Evolutionary conservation across 1,139 yeast species (phyloP).

Genomic region (Candida smagusa): DNA sequence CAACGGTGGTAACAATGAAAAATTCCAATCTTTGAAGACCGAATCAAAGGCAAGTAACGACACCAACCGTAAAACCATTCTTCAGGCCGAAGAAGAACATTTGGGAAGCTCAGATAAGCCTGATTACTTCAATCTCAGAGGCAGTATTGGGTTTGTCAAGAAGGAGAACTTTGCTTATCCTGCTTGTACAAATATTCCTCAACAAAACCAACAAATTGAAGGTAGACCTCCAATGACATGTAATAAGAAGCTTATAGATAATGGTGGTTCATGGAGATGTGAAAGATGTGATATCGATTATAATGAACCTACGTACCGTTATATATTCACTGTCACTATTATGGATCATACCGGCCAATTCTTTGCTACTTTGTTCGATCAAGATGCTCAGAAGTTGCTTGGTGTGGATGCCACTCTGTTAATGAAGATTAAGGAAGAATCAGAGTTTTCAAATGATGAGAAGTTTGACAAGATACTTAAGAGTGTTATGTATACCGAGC

Average conservation of each 20-base stretch:
- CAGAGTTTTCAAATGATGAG: constrained; percentile 33
- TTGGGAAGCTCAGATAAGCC: constrained; percentile 71
- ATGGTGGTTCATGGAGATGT: constrained; percentile 76
- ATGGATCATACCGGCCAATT: constrained; percentile 79
- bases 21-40: constrained; percentile 58
- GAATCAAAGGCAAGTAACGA: constrained; percentile 30
- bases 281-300: constrained; percentile 79
- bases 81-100: constrained; percentile 64
- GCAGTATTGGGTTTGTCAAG: constrained; percentile 66
- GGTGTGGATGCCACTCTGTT: constrained; percentile 72
- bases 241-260: constrained; percentile 67
- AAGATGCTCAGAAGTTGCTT: constrained; percentile 67
- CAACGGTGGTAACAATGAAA: constrained; percentile 62
- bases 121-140: constrained; percentile 75
- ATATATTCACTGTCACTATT: constrained; percentile 67
- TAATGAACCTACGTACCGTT: constrained; percentile 72
- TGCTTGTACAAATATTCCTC: constrained; percentile 61
- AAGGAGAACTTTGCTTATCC: constrained; percentile 83
- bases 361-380: constrained; percentile 88
- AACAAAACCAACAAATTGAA: constrained; percentile 16
- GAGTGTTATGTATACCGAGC: constrained; percentile 69
- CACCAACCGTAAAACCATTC: constrained; percentile 61
- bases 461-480: constrained; percentile 49
- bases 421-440: constrained; percentile 44
- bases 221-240: constrained; percentile 43